Conservation (phyloP, 176 grass and related monocot species). For the Hyparrhenia diplandra region DNA sequence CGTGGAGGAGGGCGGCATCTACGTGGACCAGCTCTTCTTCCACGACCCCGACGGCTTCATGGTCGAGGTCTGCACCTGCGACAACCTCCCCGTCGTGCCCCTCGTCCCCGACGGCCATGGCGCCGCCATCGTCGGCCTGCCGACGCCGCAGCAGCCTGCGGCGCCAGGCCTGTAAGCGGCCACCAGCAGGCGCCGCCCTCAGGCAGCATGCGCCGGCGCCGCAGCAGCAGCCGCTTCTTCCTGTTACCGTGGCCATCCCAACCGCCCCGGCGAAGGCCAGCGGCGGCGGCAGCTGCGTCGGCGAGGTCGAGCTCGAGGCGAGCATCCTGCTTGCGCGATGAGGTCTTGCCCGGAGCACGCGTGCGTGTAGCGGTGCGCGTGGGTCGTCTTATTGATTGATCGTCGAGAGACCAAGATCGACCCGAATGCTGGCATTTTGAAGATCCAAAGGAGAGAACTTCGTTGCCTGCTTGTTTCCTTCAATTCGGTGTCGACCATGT, state of each 20-base stretch:
- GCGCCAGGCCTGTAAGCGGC: slow-evolving; percentile 21
- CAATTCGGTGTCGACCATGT: not conserved
- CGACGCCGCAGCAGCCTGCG: not conserved
- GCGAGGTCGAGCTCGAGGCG: slow-evolving; percentile 7
- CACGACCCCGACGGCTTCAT: slow-evolving; percentile 96
- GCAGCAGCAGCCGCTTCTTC: not conserved
- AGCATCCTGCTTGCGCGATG: not conserved
- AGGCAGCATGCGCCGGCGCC: not conserved
- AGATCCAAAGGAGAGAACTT: not conserved
- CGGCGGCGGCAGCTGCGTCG: slow-evolving; percentile 11
- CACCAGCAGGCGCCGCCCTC: not conserved
- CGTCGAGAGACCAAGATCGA: not conserved
- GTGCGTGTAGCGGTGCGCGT: not conserved
- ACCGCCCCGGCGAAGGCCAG: no score
- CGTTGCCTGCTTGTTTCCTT: not conserved
- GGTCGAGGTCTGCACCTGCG: slow-evolving; percentile 91
- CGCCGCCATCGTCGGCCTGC: not conserved
- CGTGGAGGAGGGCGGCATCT: slow-evolving; percentile 68
- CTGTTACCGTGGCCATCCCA: not conserved
- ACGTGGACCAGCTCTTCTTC: slow-evolving; percentile 89
- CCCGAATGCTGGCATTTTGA: not conserved
- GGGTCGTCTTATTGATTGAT: not conserved
- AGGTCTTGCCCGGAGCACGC: not conserved
- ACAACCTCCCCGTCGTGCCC: slow-evolving; percentile 70
- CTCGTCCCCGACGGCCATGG: slow-evolving; percentile 32